Conservation (phyloP, 2,329 filamentous ascomycete genomes). For the Hymenoscyphus occultus region DNA sequence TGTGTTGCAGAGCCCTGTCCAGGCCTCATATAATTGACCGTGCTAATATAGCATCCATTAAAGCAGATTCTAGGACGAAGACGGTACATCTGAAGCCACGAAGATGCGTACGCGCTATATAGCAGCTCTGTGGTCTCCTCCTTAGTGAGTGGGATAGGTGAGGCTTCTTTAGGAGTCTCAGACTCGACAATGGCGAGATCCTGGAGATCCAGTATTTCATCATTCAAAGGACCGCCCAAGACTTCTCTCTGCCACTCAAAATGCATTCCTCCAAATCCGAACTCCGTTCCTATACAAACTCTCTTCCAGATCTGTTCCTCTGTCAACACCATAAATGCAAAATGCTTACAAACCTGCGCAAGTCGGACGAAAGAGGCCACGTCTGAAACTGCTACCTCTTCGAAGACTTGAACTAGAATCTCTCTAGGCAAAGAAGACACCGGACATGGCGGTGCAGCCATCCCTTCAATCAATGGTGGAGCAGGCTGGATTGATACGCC, state of each 20-base stretch:
- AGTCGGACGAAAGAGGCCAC: conserved; percentile 73
- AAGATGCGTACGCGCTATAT: conserved; percentile 44
- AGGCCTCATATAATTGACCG: conserved; percentile 87
- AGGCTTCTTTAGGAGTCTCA: not conserved
- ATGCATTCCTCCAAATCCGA: conserved; percentile 81
- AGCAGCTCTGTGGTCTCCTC: conserved; percentile 36
- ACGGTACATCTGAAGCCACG: conserved; percentile 72
- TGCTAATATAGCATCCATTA: conserved; percentile 94
- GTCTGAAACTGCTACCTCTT: conserved; percentile 68
- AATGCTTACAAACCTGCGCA: conserved; percentile 77
- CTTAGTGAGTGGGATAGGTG: conserved; percentile 16
- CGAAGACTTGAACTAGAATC: conserved; percentile 75
- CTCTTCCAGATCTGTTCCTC: conserved; percentile 86
- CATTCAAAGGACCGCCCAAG: conserved; percentile 51
- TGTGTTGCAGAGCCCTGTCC: conserved; percentile 71
- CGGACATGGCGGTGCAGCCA: conserved; percentile 72
- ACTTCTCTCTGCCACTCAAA: conserved; percentile 69
- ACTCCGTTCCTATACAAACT: conserved; percentile 65
- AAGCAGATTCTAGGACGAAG: conserved; percentile 83
- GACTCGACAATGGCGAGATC: conserved; percentile 14
- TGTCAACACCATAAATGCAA: conserved; percentile 79
- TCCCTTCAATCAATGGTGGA: conserved; percentile 67
- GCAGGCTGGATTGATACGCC: conserved; percentile 64
- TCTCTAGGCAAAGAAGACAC: conserved; percentile 78
- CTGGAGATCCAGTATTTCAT: conserved; percentile 6